These are phyloP conservation scores for Xylaria scruposa DNA, from an alignment of 495 filamentous ascomycete genomes.

Conservation along the genomic window DNA sequence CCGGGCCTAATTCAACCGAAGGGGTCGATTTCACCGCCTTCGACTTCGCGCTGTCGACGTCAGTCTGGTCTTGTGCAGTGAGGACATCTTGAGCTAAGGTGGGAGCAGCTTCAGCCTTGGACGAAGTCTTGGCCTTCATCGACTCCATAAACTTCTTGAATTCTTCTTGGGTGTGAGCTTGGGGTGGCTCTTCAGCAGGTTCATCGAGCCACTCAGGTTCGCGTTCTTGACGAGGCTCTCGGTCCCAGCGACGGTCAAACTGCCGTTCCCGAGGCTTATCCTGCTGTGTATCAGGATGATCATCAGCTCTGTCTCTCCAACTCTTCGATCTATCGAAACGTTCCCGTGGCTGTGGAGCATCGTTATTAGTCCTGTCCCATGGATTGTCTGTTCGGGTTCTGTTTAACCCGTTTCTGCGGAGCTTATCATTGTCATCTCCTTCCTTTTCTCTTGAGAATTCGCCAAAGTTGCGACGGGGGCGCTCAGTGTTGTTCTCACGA, in stretches of 20 bases:
- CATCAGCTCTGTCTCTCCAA: slow-evolving; percentile 70
- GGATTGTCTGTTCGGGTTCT: slow-evolving; percentile 51
- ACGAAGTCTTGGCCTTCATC: slow-evolving; percentile 73
- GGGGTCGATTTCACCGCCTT: slow-evolving; percentile 57
- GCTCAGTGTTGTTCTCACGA: slow-evolving; percentile 59
- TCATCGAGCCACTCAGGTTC: slow-evolving; percentile 90
- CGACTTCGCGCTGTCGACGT: slow-evolving; percentile 34
- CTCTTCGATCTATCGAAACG: slow-evolving; percentile 65
- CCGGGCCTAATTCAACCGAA: slow-evolving; percentile 69
- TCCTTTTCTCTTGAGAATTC: slow-evolving; percentile 57
- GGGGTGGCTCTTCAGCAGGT: slow-evolving; percentile 70
- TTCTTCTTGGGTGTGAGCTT: slow-evolving; percentile 83
- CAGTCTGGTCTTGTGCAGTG: slow-evolving; percentile 32
- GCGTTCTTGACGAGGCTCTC: slow-evolving; percentile 69
- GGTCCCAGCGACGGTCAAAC: slow-evolving; percentile 63
- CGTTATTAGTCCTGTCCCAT: slow-evolving; percentile 47
- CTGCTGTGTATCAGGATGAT: slow-evolving; percentile 44
- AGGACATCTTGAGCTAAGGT: slow-evolving; percentile 40
- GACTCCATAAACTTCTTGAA: slow-evolving; percentile 94
- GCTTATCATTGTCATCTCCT: slow-evolving; percentile 57
- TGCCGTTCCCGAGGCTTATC: slow-evolving; percentile 53
- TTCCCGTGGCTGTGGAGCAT: slow-evolving; percentile 56
- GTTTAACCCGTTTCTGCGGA: slow-evolving; percentile 61
- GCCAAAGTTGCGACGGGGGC: slow-evolving; percentile 59
- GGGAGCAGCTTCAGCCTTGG: slow-evolving; percentile 37